A percentile compares a stretch with the other conserved stretches of the same genome.
phyloP scores from a whole-genome alignment of 163 green algal genomes.

The Chlorella variabilis region DNA sequence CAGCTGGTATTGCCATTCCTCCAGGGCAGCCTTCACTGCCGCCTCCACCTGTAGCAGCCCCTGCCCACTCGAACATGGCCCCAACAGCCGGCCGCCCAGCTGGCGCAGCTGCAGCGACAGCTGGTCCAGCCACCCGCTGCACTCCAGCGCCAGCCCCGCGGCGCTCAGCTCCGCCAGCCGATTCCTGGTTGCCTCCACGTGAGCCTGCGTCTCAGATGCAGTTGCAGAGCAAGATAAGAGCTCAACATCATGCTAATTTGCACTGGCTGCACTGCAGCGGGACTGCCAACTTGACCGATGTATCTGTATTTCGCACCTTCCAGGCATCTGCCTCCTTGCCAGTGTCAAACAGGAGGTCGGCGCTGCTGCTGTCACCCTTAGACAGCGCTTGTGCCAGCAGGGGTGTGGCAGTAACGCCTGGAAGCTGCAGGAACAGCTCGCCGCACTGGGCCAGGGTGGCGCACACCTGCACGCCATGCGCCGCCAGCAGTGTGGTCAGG shows the following conservation, averaged over 20 bases:
- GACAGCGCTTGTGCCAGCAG: slow-evolving; percentile 56
- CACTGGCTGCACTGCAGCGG: no score
- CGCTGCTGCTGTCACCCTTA: slow-evolving; percentile 50
- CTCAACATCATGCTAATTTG: no score
- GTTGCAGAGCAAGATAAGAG: background rate
- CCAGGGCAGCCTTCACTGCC: slow-evolving; percentile 53
- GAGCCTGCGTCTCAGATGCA: background rate
- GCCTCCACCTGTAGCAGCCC: slow-evolving; percentile 69
- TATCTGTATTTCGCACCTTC: no score
- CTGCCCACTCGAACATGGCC: slow-evolving; percentile 45
- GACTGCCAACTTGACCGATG: no score
- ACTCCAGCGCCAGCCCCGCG: slow-evolving; percentile 58
- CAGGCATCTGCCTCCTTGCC: slow-evolving; percentile 60
- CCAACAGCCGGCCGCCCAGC: slow-evolving; percentile 53
- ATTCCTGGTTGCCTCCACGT: slow-evolving; percentile 1
- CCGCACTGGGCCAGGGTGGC: slow-evolving; percentile 62
- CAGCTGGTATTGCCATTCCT: slow-evolving; percentile 29
- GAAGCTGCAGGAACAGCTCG: slow-evolving; percentile 74
- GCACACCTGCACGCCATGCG: slow-evolving; percentile 25
- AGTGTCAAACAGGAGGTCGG: slow-evolving; percentile 72
- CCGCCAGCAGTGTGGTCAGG: no score
- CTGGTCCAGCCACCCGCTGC: slow-evolving; percentile 64
- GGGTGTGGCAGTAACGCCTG: slow-evolving; percentile 29
- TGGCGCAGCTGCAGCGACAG: slow-evolving; percentile 44
- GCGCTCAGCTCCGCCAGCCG: slow-evolving; percentile 50